A percentile compares a stretch with the other conserved stretches of the same genome.
phyloP scores from a whole-genome alignment of 805 yeast genomes.

The Saccharomycopsis microspora region DNA sequence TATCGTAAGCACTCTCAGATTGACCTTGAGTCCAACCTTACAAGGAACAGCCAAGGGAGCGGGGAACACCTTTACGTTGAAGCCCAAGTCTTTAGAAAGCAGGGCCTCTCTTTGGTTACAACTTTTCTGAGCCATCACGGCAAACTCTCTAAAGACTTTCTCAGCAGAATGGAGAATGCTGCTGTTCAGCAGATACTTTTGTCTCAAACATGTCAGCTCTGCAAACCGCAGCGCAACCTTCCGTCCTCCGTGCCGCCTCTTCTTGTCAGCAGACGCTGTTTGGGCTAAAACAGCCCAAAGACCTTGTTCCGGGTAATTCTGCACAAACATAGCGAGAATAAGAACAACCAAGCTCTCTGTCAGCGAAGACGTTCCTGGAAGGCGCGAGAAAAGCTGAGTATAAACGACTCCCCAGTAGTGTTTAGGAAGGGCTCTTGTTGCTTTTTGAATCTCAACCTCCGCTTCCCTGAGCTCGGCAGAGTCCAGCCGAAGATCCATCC shows the following conservation, averaged over 20 bases:
- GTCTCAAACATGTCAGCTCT: constrained; percentile 7
- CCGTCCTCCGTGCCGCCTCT: constrained; percentile 23
- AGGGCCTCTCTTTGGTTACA: constrained; percentile 17
- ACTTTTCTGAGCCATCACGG: constrained; percentile 20
- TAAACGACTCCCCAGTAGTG: constrained; percentile 72
- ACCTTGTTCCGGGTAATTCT: constrained; percentile 67
- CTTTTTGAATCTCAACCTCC: constrained; percentile 31
- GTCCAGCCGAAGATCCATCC: constrained; percentile 60
- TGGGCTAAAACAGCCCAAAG: constrained; percentile 79
- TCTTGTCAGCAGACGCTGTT: constrained; percentile 41
- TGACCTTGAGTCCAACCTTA: constrained; percentile 49
- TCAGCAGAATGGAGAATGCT: constrained; percentile 18
- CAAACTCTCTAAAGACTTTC: constrained; percentile 21
- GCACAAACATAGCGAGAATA: constrained; percentile 47
- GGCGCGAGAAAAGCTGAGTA: constrained; percentile 76
- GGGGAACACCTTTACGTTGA: constrained; percentile 31
- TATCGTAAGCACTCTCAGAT: constrained; percentile 38
- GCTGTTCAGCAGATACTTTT: constrained; percentile 16
- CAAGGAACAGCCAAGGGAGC: constrained; percentile 63
- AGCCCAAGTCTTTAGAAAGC: constrained; percentile 30
- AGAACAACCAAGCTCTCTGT: constrained; percentile 44
- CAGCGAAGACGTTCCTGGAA: constrained; percentile 47
- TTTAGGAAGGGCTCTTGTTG: constrained; percentile 35
- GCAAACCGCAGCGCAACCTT: constrained; percentile 8
- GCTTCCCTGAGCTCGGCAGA: constrained; percentile 20